Percentiles rank a stretch among this genome's conserved stretches.
Evolutionary conservation across 148 eudicot genomes (phyloP).

Genomic region (Polygonum aviculare): DNA sequence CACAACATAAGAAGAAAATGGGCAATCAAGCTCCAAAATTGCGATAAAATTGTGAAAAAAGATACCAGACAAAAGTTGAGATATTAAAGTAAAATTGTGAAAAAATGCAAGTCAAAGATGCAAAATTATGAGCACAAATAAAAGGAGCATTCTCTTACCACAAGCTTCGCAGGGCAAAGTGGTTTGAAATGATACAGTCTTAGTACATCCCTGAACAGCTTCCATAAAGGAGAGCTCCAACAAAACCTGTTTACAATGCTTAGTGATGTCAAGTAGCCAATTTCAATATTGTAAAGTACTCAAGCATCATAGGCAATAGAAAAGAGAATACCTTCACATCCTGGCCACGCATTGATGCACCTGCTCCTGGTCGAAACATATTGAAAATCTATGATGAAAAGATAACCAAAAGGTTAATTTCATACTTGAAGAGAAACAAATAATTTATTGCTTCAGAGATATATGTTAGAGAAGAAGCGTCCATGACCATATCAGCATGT

Average conservation of each 20-base stretch:
- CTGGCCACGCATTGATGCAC: constrained; percentile 34
- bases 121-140: constrained; percentile 2
- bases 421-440: not conserved
- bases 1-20: not conserved
- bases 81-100: not conserved
- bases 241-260: constrained; percentile 26
- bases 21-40: not conserved
- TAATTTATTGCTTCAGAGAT: not conserved
- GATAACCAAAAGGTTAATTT: constrained; percentile 12
- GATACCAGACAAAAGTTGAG: not conserved
- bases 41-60: not conserved
- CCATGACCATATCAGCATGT: not conserved
- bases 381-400: constrained; percentile 30
- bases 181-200: constrained; percentile 56
- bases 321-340: constrained; percentile 47
- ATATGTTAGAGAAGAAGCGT: not conserved
- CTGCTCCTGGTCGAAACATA: constrained; percentile 26
- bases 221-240: constrained; percentile 93
- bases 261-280: not conserved
- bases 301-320: not conserved
- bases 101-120: not conserved
- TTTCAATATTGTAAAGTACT: not conserved
- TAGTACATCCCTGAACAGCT: constrained; percentile 94
- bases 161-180: constrained; percentile 79
- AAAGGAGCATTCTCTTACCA: constrained; percentile 38